Evolutionary conservation across 805 yeast genomes (phyloP), one percentile per base, ranked within the genome.

Genomic region (Candida methanosorbosa): DNA sequence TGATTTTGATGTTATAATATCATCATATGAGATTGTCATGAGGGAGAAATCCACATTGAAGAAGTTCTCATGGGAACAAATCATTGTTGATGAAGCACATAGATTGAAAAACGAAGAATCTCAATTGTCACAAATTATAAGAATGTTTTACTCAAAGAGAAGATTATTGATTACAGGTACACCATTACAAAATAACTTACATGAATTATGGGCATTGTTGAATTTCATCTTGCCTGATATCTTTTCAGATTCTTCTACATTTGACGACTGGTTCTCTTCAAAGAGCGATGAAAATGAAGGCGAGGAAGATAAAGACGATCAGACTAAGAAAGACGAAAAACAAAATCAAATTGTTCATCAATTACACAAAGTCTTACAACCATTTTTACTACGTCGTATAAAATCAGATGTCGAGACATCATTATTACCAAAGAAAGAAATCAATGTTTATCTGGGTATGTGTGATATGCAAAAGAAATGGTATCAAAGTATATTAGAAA

Each of bases 371-470:
- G 86, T 82, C 5, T 63, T 82, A 37, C 72, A 76, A 39, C 94
- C 94, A 3, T 82, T 82, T 50, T 61, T 82, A 34, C 61, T 82
- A 36, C 74, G 94, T 52, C 74, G 94, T 59, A 72, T 82, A 43
- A 82, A 82, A 48, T 68, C 78, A 25, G 92, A 82, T 44, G 94
- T 82, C n/a, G 92, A 82, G 49, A 80, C 78, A 42, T 77, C 86
- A 0, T 64, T 82, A 21, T 57, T 81, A 38, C 92, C 92, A 2
- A 82, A 82, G 47, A 70, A 77, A 42, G 94, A 82, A 57, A 51
- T 79, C 47, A 82, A 81, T 43, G 68, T 82, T 16, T 82, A 82
- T 54, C 73, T 81, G 29, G 76, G 78, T 22, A 79, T 82, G 85
- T 65, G 82, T 1, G 73, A 72, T n/a, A 79, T 82, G 86, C 94